A percentile compares a stretch with the other conserved stretches of the same genome.
Evolutionary conservation across 192 early-diverging fungal genomes (phyloP).

Genomic region (Bifiguratus adelaidae): DNA sequence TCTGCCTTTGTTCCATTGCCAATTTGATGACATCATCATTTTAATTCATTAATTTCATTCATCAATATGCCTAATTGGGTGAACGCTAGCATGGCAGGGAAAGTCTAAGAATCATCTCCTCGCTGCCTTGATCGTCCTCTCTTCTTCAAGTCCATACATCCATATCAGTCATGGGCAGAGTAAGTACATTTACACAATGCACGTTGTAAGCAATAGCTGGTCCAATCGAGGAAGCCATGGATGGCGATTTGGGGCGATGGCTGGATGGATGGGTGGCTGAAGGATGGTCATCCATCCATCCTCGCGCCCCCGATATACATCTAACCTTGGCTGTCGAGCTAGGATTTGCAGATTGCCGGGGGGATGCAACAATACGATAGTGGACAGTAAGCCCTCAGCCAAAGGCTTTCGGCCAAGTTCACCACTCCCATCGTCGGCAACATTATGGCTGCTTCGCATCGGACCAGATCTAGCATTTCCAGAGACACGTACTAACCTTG

Average conservation of each 20-base stretch:
- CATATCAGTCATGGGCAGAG: conserved; percentile 1
- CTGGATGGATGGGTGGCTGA: background rate
- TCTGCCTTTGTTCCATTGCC: too few relatives aligned
- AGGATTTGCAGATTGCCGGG: background rate
- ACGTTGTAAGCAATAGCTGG: background rate
- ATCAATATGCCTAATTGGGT: too few relatives aligned
- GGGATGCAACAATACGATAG: background rate
- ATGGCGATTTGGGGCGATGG: background rate
- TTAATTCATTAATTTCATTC: too few relatives aligned
- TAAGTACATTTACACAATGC: background rate
- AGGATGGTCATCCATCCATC: background rate
- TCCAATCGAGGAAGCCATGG: background rate
- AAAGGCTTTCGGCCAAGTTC: background rate
- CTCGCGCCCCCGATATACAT: background rate
- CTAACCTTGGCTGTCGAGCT: background rate
- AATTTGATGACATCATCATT: too few relatives aligned
- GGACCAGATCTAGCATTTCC: too few relatives aligned
- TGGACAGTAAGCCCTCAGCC: background rate
- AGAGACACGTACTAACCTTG: too few relatives aligned
- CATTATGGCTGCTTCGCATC: background rate
- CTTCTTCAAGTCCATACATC: background rate
- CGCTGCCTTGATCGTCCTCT: background rate
- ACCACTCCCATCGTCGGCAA: background rate
- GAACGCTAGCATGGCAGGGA: too few relatives aligned
- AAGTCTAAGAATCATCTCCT: too few relatives aligned